Evolutionary conservation across 2,329 filamentous ascomycete genomes (phyloP).

Genomic region (Grosmannia serpens): DNA sequence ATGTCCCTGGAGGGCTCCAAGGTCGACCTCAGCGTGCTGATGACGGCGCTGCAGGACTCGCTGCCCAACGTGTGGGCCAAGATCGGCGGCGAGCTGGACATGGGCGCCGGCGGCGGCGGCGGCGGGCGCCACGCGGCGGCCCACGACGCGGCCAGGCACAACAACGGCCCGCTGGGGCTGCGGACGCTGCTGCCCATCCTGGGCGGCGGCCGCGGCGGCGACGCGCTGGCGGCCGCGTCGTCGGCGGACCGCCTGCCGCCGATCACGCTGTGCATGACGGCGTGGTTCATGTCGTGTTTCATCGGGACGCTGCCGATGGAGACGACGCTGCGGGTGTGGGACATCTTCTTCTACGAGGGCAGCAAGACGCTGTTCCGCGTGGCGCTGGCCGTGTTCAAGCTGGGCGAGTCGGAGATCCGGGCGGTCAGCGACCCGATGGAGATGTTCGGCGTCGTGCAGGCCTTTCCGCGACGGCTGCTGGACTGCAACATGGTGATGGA

Average conservation of each 20-base stretch:
- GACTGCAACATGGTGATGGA: conserved; percentile 78
- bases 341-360: conserved; percentile 91
- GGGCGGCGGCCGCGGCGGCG: conserved; percentile 27
- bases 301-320: conserved; percentile 89
- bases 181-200: conserved; percentile 28
- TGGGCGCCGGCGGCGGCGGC: conserved; percentile 17
- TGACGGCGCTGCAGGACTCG: conserved; percentile 72
- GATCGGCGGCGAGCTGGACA: conserved; percentile 51
- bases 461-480: conserved; percentile 66
- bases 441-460: conserved; percentile 89
- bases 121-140: conserved; percentile 11
- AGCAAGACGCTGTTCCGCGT: conserved; percentile 90
- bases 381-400: conserved; percentile 82
- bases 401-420: conserved; percentile 70
- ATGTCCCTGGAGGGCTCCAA: conserved; percentile 84
- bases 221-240: conserved; percentile 6
- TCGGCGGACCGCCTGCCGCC: conserved; percentile 55
- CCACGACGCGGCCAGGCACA: conserved; percentile 8
- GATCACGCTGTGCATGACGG: conserved; percentile 83
- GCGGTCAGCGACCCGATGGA: conserved; percentile 80
- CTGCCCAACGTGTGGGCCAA: conserved; percentile 80
- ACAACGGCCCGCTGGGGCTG: conserved; percentile 19
- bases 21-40: conserved; percentile 85
- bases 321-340: conserved; percentile 85
- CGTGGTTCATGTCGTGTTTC: conserved; percentile 97